phyloP scores from a whole-genome alignment of 1,284 basidiomycete species.

The Pulveroboletus sp. region DNA sequence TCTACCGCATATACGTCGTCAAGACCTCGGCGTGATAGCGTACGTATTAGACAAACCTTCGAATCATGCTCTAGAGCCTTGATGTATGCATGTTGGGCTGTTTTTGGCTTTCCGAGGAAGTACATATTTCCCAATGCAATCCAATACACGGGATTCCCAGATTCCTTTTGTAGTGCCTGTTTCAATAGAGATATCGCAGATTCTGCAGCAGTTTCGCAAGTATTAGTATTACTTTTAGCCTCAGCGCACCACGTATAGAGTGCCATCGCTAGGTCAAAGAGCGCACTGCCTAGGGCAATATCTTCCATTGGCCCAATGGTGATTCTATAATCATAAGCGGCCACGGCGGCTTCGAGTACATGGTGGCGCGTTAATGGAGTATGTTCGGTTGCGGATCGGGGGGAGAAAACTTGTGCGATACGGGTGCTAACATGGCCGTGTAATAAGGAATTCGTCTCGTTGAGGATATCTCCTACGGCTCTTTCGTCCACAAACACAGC shows the following conservation, averaged over 20 bases:
- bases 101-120: conserved; percentile 66
- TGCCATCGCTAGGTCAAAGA: conserved; percentile 77
- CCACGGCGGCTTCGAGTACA: conserved; percentile 59
- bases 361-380: conserved; percentile 40
- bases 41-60: conserved; percentile 52
- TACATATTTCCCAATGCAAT: conserved; percentile 75
- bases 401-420: conserved; percentile 45
- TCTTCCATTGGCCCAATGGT: conserved; percentile 67
- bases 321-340: conserved; percentile 74
- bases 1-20: conserved; percentile 47
- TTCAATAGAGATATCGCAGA: conserved; percentile 68
- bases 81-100: conserved; percentile 92
- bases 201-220: conserved; percentile 43
- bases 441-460: conserved; percentile 42
- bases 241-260: conserved; percentile 55
- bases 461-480: conserved; percentile 41
- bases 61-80: conserved; percentile 83
- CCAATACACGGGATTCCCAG: conserved; percentile 82
- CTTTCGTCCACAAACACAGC: conserved; percentile 46
- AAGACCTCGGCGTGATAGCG: background rate
- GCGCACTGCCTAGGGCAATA: conserved; percentile 58
- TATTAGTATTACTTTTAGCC: conserved; percentile 35
- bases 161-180: conserved; percentile 75
- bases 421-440: conserved; percentile 41
- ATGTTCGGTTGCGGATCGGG: conserved; percentile 32